Evolutionary conservation across 2,329 filamentous ascomycete species (phyloP).

Genomic region (Alternaria brassicae): DNA sequence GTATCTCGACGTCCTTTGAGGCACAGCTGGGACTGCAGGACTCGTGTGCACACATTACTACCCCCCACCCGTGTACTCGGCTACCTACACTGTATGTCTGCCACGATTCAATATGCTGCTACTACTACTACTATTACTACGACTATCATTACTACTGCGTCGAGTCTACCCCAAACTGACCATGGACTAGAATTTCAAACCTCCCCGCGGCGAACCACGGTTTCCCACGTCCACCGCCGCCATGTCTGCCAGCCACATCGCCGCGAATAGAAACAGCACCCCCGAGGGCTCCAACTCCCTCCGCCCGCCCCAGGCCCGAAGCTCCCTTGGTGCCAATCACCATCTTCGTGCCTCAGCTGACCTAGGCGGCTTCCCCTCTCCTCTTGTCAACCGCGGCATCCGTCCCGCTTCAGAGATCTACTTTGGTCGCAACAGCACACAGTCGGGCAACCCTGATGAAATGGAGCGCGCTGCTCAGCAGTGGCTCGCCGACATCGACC

Average conservation of each 20-base stretch:
- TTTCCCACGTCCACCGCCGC: conserved; percentile 20
- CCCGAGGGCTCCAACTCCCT: conserved; percentile 87
- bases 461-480: conserved; percentile 95
- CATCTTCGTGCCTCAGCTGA: conserved; percentile 95
- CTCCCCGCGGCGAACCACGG: not conserved
- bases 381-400: conserved; percentile 76
- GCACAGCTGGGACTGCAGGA: conserved; percentile 43
- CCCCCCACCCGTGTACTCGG: conserved; percentile 1
- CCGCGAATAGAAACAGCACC: conserved; percentile 90
- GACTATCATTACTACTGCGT: too few relatives aligned
- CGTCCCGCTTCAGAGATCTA: conserved; percentile 93
- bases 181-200: conserved; percentile 10
- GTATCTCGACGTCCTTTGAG: conserved; percentile 39
- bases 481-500: conserved; percentile 98
- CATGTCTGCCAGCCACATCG: conserved; percentile 58
- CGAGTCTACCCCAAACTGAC: conserved; percentile 14
- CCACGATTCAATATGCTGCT: not conserved
- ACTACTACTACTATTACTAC: too few relatives aligned
- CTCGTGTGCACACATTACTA: conserved; percentile 22
- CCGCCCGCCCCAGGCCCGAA: conserved; percentile 80
- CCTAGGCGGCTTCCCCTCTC: conserved; percentile 83
- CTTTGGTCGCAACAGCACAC: conserved; percentile 77
- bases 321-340: conserved; percentile 76
- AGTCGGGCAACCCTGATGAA: conserved; percentile 76
- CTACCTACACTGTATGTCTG: conserved; percentile 17